Evolutionary conservation across 192 early-diverging fungal species (phyloP), one percentile per base, ranked within the genome.

Genomic region (Coemansia sp.): DNA sequence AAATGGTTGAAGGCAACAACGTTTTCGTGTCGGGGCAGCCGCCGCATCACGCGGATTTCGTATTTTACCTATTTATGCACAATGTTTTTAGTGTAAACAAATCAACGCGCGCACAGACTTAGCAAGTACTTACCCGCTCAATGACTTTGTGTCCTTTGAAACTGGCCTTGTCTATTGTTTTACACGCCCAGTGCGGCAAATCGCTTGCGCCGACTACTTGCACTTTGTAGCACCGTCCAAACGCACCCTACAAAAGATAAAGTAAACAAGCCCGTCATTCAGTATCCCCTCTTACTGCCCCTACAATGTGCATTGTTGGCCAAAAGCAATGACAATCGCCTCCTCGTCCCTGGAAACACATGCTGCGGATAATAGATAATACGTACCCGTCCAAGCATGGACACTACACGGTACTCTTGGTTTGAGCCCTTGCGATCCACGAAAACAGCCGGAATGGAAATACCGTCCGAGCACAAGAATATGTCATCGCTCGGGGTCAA

Each of bases 141-240:
- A 59, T 54, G 31, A 68, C 74, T 72, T 72, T 86, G 54, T 49
- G 57, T 36, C 46, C 78, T 49, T 64, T 72, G 54, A 83, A 78
- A 52, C 47, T 75, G 59, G 5, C 68, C 40, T 83, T 87, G 59
- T 83, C 79, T 25, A 74, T 74, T 57, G 83, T 83, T 61, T 90
- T 86, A 71, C 86, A 80, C 17, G 94, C 94, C 57, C 83, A 87
- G 25, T 81, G 69, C 17, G 69, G 63, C 1, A 80, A 68, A 26
- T 78, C 79, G 1, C 55, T 28, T 42, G 85, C 78, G 0, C 56
- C 53, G 15, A 51, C 9, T 10, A 68, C 71, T 31, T 48, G 61
- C n/a, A 93, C 91, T 53, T 87, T 76, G 59, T 89, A 96, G 67
- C 91, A 93, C 26, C 88, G 84, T 3, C 92, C 93, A 81, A 96